Conservation (phyloP, 805 yeast species). For the Candida chilensis region DNA sequence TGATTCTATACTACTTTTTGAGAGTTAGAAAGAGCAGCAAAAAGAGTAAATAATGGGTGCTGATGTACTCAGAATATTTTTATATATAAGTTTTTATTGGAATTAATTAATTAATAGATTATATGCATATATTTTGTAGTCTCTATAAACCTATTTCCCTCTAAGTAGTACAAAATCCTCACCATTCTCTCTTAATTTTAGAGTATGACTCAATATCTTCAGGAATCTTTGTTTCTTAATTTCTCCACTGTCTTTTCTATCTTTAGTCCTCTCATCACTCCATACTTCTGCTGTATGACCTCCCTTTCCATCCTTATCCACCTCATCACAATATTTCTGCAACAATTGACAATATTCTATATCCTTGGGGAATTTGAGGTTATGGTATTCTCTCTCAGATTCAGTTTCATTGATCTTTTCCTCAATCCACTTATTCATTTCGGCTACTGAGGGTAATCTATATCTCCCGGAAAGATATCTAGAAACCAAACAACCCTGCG, state of each 20-base stretch:
- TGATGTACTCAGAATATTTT: no score
- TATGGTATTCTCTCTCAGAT: conserved; percentile 12
- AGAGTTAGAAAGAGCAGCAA: conserved; percentile 9
- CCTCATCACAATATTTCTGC: not conserved
- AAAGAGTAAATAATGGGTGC: no score
- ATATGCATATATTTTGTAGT: no score
- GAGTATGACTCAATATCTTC: not conserved
- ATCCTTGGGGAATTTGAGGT: conserved; percentile 15
- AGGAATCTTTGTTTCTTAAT: not conserved
- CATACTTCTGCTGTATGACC: not conserved
- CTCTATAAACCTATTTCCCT: no score
- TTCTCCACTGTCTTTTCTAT: not conserved
- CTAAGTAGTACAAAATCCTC: no score
- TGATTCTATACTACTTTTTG: conserved; percentile 18
- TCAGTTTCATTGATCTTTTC: conserved; percentile 17
- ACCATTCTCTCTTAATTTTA: not conserved
- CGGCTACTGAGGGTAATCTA: conserved; percentile 24
- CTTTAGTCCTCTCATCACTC: not conserved
- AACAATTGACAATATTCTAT: conserved; percentile 14
- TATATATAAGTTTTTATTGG: no score
- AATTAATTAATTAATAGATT: no score
- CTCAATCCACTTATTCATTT: conserved; percentile 21
- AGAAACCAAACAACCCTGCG: conserved; percentile 34
- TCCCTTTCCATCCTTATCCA: not conserved
- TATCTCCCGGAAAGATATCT: conserved; percentile 31